Evolutionary conservation across 2,329 filamentous ascomycete genomes (phyloP), one percentile per base, ranked within the genome.

Genomic region (Arthrinium phaeospermum): DNA sequence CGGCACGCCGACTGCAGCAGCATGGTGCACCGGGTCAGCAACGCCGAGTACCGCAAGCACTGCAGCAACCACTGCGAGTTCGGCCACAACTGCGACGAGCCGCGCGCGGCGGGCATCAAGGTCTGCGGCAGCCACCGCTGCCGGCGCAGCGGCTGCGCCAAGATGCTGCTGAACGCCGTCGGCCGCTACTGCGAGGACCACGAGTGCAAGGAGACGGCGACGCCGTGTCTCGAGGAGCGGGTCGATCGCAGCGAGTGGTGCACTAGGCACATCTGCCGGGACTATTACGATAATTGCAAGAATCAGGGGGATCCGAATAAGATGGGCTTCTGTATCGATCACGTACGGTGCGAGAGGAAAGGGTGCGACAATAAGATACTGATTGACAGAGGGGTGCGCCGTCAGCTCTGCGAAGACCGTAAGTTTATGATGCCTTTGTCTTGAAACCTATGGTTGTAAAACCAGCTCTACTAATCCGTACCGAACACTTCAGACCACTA

Each of bases 61-160:
- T 69, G 67, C 67, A 49, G 34, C 24, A 69, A 69, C 24, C 67
- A 69, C 67, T 69, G 67, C 67, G 45, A 46, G 45, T 69, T 69
- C 45, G 67, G 47, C 16, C 30, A 30, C 27, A 46, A 34, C 45
- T 69, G 67, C 45, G 45, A 49, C 24, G 27, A 49, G 19, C 44
- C 22, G 67, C 67, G 67, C 3, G 67, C 67, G 16, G 4, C 27
- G 1, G 67, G 67, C 0, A 45, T 37, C 8, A 47, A 16, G 27
- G 37, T 49, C 45, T 69, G 67, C 34, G 16, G 22, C 16, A 14
- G 27, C 8, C 67, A 69, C 67, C 45, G 45, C 3, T 69, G 67
- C 27, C n/a, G 19, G 27, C 45, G 47, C 10, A 30, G 27, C 12
- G 67, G 67, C 14, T 69, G 67, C 45, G 27, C 67, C 8, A 49